Evolutionary conservation across 495 filamentous ascomycete species (phyloP), one percentile per base, ranked within the genome.

Genomic region (Aspergillus indologenus): DNA sequence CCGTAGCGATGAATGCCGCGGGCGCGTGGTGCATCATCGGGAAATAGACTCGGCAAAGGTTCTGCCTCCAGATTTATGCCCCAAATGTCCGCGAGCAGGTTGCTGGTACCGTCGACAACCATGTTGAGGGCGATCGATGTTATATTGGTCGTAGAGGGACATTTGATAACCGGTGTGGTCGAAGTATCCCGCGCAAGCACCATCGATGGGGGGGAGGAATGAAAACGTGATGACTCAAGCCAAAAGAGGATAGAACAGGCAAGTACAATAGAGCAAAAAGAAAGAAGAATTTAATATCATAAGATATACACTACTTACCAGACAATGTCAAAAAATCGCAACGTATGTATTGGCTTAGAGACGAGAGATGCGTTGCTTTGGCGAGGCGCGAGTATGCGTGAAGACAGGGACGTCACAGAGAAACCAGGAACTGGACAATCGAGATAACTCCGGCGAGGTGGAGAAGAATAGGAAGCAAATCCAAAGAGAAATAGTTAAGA

Each of bases 401-500:
- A 66, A 60, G 61, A 66, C 55, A 48, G 59, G 64, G 61, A 58
- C 62, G 67, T 73, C 60, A 67, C 24, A 60, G 54, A 60, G 58
- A 63, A 59, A 59, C 52, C 57, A 62, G 57, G 55, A 61, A 65
- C 61, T 57, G 55, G 58, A 68, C 63, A 67, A 66, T 64, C 68
- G 59, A 69, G 68, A 71, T 60, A 69, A 68, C 64, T 72, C 69
- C 69, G 59, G 64, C 63, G 58, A 67, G 61, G 62, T 61, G 65
- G 63, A 69, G 70, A 65, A 71, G 61, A 69, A 64, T 62, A 62
- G 66, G 68, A 63, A 65, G 70, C 69, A 72, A 69, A 68, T 50
- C 65, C 61, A 67, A 69, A 66, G 70, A 75, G 70, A 73, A 73
- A 65, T 66, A 58, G 62, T 65, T 67, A 66, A 56, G 61, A 70